Conservation (phyloP, 768 basidiomycete genomes). For the Gyrodon lividus region DNA sequence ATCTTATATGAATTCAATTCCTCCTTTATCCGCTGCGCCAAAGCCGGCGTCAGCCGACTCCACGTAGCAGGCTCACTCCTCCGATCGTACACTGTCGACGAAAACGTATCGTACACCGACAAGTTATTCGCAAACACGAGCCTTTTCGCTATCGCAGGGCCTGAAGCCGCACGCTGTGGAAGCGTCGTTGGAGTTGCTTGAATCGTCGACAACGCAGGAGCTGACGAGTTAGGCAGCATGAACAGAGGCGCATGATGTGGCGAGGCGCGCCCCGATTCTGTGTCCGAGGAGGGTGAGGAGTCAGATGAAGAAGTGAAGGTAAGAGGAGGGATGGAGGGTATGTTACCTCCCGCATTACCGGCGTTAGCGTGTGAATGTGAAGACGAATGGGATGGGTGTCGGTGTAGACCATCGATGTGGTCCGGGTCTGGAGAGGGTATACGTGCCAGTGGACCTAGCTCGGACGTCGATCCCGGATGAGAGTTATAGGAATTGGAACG, state of each 20-base stretch:
- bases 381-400: conserved; percentile 59
- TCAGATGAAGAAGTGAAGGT: conserved; percentile 48
- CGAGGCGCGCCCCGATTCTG: conserved; percentile 36
- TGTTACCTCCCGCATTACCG: conserved; percentile 27
- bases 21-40: conserved; percentile 97
- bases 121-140: conserved; percentile 89
- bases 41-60: conserved; percentile 90
- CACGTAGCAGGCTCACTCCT: conserved; percentile 96
- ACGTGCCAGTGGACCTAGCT: conserved; percentile 73
- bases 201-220: conserved; percentile 75
- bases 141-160: conserved; percentile 69
- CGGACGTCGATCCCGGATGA: conserved; percentile 43
- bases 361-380: conserved; percentile 30
- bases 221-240: conserved; percentile 85
- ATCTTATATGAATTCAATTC: conserved; percentile 98
- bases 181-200: conserved; percentile 47
- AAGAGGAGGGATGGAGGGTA: conserved; percentile 51
- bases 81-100: conserved; percentile 86
- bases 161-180: conserved; percentile 73
- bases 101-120: conserved; percentile 97
- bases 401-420: conserved; percentile 83
- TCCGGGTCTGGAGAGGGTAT: conserved; percentile 84
- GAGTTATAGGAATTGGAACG: conserved; percentile 85
- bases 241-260: conserved; percentile 52
- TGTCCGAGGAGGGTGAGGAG: conserved; percentile 34